phyloP scores from a whole-genome alignment of 106 monocot species.

The Posidonia australis region DNA sequence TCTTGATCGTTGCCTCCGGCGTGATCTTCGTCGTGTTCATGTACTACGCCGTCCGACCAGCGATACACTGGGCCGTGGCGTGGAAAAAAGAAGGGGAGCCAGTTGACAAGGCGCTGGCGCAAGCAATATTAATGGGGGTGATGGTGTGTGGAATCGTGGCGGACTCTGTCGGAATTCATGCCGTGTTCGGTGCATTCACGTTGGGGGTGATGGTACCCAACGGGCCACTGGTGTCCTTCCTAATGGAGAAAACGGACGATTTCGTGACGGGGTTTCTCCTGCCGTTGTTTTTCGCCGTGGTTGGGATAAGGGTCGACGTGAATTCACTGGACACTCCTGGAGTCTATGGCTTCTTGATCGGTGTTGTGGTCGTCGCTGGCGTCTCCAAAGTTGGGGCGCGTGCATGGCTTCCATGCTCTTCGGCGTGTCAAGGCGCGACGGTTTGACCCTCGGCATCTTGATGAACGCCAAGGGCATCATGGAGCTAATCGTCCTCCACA shows the following conservation, averaged over 20 bases:
- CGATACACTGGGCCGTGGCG: conserved; percentile 19
- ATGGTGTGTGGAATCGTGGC: conserved; percentile 22
- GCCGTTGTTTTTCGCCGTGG: conserved; percentile 56
- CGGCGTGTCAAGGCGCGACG: conserved; percentile 28
- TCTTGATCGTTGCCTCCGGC: conserved; percentile 22
- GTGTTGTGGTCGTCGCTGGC: conserved; percentile 16
- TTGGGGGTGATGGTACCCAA: conserved; percentile 35
- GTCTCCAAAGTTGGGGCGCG: conserved; percentile 17
- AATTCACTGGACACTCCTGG: not conserved
- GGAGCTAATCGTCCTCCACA: conserved; percentile 43
- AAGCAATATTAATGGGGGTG: conserved; percentile 31
- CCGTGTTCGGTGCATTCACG: conserved; percentile 45
- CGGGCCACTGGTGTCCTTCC: conserved; percentile 28
- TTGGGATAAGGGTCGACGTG: conserved; percentile 40
- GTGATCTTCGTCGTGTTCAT: conserved; percentile 12
- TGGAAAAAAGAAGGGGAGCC: conserved; percentile 38
- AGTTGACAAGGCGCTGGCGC: conserved; percentile 21
- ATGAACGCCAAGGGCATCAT: conserved; percentile 58
- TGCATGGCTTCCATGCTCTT: conserved; percentile 23
- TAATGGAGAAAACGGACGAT: conserved; percentile 62
- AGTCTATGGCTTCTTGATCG: conserved; percentile 17
- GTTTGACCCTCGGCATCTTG: conserved; percentile 35
- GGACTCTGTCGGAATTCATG: conserved; percentile 34
- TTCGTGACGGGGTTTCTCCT: conserved; percentile 40
- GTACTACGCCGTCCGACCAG: conserved; percentile 19